Conservation (phyloP, 2,329 filamentous ascomycete species). For the Delphinella strobiligena region DNA sequence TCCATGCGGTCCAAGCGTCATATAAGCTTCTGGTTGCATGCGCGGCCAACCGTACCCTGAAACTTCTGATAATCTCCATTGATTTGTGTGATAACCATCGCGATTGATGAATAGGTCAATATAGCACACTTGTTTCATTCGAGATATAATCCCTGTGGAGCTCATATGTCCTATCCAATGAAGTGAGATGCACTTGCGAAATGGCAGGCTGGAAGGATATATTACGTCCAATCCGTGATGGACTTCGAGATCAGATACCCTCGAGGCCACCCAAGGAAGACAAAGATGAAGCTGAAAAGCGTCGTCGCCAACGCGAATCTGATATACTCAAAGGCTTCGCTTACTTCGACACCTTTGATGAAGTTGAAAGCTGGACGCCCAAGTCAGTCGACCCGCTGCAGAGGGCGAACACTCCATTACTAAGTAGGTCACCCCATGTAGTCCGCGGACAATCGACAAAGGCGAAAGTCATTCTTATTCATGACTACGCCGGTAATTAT, state of each 20-base stretch:
- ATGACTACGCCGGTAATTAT: slow-evolving; percentile 31
- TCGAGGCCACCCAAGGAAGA: slow-evolving; percentile 7
- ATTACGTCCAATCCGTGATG: slow-evolving; percentile 26
- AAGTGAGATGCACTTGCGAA: neutral
- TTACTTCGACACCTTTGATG: slow-evolving; percentile 29
- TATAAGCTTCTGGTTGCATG: too few relatives aligned
- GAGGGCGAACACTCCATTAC: slow-evolving; percentile 26
- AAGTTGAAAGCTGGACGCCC: slow-evolving; percentile 23
- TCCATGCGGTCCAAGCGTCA: too few relatives aligned
- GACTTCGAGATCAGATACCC: slow-evolving; percentile 20
- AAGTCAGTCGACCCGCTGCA: slow-evolving; percentile 23
- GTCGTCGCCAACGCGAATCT: slow-evolving; percentile 14
- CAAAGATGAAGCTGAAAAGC: slow-evolving; percentile 4
- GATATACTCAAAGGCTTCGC: slow-evolving; percentile 27
- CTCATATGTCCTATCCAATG: too few relatives aligned
- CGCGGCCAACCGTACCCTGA: too few relatives aligned
- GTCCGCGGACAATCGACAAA: slow-evolving; percentile 7
- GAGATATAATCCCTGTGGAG: too few relatives aligned
- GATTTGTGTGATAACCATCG: too few relatives aligned
- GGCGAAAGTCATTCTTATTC: slow-evolving; percentile 23
- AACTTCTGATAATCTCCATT: too few relatives aligned
- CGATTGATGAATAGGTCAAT: too few relatives aligned
- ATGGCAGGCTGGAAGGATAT: slow-evolving; percentile 25
- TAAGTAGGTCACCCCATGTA: slow-evolving; percentile 12
- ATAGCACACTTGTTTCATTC: too few relatives aligned